Conservation (phyloP, 2,329 filamentous ascomycete genomes). For the Fonsecaea nubica region DNA sequence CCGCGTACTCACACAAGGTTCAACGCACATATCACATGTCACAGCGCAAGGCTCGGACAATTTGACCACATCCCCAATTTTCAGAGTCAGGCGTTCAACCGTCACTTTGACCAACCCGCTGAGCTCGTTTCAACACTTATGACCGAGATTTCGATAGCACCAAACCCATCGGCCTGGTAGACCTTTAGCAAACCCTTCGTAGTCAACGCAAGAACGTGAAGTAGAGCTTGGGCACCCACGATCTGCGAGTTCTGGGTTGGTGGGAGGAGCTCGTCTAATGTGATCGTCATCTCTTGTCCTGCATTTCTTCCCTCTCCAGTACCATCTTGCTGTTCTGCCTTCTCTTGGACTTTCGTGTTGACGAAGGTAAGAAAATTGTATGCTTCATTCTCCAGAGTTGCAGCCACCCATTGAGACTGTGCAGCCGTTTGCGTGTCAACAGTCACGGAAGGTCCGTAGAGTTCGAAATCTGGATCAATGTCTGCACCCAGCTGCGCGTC, state of each 20-base stretch:
- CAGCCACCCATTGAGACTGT: constrained; percentile 55
- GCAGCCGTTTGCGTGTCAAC: constrained; percentile 59
- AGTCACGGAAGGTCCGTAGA: constrained; percentile 52
- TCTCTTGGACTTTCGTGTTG: constrained; percentile 51
- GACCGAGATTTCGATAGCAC: constrained; percentile 36
- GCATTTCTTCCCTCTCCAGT: constrained; percentile 26
- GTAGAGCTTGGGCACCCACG: constrained; percentile 76
- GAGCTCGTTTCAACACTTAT: constrained; percentile 15
- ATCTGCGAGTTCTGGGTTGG: constrained; percentile 60
- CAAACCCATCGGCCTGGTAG: constrained; percentile 61
- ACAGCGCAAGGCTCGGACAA: neutral
- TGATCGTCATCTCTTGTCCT: constrained; percentile 34
- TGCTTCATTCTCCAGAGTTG: constrained; percentile 64
- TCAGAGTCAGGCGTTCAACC: neutral
- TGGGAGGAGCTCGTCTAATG: constrained; percentile 74
- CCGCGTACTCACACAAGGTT: neutral
- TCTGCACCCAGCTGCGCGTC: constrained; percentile 44
- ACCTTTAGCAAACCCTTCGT: constrained; percentile 70
- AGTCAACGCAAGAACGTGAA: constrained; percentile 74
- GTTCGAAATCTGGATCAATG: constrained; percentile 48
- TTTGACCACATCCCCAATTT: neutral
- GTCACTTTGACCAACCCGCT: neutral
- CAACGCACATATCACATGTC: neutral
- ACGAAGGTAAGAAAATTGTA: constrained; percentile 70
- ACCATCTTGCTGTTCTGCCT: constrained; percentile 27